Percentiles rank a stretch among this genome's conserved stretches.
phyloP scores from a whole-genome alignment of 441 rosid genomes.

The Viola pubescens region DNA sequence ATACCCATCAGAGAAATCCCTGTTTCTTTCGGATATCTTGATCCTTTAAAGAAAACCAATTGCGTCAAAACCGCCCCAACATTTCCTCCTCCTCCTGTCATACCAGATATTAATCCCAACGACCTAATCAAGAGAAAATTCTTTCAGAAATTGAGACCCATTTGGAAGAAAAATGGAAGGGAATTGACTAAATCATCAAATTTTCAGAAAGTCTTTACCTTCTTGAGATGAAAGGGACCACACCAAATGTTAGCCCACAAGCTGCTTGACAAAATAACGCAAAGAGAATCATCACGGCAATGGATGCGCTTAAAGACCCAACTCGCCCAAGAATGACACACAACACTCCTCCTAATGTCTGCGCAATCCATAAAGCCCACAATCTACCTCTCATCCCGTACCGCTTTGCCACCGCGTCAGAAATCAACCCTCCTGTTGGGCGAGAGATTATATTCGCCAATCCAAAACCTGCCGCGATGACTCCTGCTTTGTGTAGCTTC shows the following conservation, averaged over 20 bases:
- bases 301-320: conserved; percentile 31
- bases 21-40: conserved; percentile 50
- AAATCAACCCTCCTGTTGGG: conserved; percentile 55
- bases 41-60: conserved; percentile 63
- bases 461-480: conserved; percentile 65
- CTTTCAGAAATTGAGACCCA: too few relatives aligned
- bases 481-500: conserved; percentile 62
- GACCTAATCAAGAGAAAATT: conserved; percentile 18
- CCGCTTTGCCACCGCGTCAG: conserved; percentile 35
- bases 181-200: too few relatives aligned
- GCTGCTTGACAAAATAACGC: conserved; percentile 65
- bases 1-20: conserved; percentile 70
- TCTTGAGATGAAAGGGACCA: conserved; percentile 65
- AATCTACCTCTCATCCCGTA: conserved; percentile 76
- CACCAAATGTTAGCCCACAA: conserved; percentile 68
- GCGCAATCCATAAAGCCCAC: conserved; percentile 60
- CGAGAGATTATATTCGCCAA: conserved; percentile 53
- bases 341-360: conserved; percentile 49
- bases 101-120: conserved; percentile 60
- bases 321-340: conserved; percentile 45
- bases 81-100: conserved; percentile 76
- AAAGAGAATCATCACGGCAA: conserved; percentile 48
- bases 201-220: conserved; percentile 14
- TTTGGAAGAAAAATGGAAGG: too few relatives aligned
- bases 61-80: conserved; percentile 73